Evolutionary conservation across 768 basidiomycete species (phyloP).

Genomic region (Russula foetens): DNA sequence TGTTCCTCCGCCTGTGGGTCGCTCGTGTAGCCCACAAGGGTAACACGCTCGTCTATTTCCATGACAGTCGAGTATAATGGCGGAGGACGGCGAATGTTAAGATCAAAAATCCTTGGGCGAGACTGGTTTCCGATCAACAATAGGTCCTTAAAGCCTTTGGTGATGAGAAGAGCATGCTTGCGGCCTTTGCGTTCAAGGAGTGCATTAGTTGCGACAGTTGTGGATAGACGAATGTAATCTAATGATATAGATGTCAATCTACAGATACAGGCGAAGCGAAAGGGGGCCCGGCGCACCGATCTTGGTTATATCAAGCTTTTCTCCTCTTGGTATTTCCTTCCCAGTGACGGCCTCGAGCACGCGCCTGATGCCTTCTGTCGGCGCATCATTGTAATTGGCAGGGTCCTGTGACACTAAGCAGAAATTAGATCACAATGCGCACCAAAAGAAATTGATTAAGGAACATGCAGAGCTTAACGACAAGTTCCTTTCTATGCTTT

Average conservation of each 20-base stretch:
- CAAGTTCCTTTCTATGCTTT: slow-evolving; percentile 59
- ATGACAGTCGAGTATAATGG: slow-evolving; percentile 74
- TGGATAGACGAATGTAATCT: slow-evolving; percentile 90
- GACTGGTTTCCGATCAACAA: slow-evolving; percentile 92
- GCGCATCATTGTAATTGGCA: slow-evolving; percentile 82
- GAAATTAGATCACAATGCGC: background rate
- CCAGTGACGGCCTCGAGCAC: slow-evolving; percentile 74
- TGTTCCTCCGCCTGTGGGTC: slow-evolving; percentile 77
- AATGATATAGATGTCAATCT: background rate
- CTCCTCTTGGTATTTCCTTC: slow-evolving; percentile 55
- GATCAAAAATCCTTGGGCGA: slow-evolving; percentile 89
- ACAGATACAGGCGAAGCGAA: background rate
- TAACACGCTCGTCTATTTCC: slow-evolving; percentile 87
- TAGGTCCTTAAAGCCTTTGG: slow-evolving; percentile 86
- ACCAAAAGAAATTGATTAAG: background rate
- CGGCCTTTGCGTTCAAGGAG: slow-evolving; percentile 92
- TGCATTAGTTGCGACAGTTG: slow-evolving; percentile 95
- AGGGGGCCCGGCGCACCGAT: slow-evolving; percentile 48
- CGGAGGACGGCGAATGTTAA: slow-evolving; percentile 73
- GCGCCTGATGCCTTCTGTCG: slow-evolving; percentile 87
- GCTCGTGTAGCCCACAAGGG: slow-evolving; percentile 86
- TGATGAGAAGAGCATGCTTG: slow-evolving; percentile 85
- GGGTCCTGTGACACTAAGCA: slow-evolving; percentile 79
- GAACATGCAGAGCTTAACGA: slow-evolving; percentile 79
- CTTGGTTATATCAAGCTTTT: slow-evolving; percentile 64